These are phyloP conservation scores for Penicillium sp. DNA, from an alignment of 2,329 filamentous ascomycete species.

Conservation along the genomic window DNA sequence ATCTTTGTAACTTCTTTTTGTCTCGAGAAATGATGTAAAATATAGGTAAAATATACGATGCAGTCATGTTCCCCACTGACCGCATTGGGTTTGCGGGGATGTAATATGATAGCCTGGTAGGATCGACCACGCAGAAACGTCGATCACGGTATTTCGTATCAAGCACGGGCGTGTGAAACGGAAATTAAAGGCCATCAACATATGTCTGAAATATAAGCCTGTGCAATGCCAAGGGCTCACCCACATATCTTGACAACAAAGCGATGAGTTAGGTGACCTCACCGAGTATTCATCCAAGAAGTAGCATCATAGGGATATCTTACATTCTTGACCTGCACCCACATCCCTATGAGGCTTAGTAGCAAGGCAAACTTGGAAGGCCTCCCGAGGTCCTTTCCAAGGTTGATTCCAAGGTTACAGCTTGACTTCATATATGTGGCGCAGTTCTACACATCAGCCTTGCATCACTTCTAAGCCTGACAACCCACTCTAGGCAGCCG, in stretches of 20 bases:
- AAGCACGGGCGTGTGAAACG: neutral
- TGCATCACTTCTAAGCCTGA: conserved; percentile 1
- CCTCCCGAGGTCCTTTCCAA: neutral
- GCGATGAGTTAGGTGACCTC: neutral
- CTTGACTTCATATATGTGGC: conserved; percentile 9
- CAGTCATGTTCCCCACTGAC: conserved; percentile 1
- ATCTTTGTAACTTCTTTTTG: neutral
- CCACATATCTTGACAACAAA: neutral
- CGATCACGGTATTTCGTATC: conserved; percentile 5
- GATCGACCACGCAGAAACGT: conserved; percentile 11
- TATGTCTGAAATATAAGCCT: neutral
- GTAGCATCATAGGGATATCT: neutral
- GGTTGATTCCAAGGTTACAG: neutral
- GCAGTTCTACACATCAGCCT: conserved; percentile 9
- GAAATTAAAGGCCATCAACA: neutral
- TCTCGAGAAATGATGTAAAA: neutral
- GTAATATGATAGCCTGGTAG: neutral
- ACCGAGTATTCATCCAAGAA: neutral
- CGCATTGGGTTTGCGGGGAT: conserved; percentile 9
- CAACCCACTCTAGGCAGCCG: conserved; percentile 5
- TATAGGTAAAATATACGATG: neutral
- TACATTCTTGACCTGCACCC: neutral
- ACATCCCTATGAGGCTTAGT: neutral
- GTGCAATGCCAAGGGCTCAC: neutral
- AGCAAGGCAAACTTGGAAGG: neutral